phyloP scores from a whole-genome alignment of 1,139 yeast genomes.

The Protomyces gravidus region DNA sequence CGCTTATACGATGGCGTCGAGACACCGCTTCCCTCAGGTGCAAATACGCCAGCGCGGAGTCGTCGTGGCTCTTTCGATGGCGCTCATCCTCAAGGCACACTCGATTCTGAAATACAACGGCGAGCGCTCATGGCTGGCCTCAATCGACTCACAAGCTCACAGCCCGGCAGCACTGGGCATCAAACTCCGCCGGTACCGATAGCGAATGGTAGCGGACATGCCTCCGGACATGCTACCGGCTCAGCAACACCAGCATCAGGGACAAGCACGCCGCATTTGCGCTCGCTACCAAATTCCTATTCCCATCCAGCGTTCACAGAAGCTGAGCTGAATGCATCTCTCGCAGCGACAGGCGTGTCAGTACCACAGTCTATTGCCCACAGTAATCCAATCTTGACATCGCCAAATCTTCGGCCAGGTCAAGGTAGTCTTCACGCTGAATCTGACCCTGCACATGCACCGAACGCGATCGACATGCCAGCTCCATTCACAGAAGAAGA shows the following conservation, averaged over 20 bases:
- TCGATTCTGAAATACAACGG: conserved; percentile 13
- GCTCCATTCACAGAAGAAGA: conserved; percentile 22
- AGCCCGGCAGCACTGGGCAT: conserved; percentile 2
- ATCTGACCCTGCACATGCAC: not conserved
- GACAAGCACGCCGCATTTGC: conserved; percentile 12
- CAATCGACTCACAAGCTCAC: conserved; percentile 10
- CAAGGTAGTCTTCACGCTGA: not conserved
- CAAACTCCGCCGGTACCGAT: conserved; percentile 1
- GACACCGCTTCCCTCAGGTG: conserved; percentile 54
- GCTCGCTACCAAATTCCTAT: conserved; percentile 17
- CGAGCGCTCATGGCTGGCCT: conserved; percentile 26
- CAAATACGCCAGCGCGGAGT: conserved; percentile 46
- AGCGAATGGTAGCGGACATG: conserved; percentile 1
- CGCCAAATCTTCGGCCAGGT: not conserved
- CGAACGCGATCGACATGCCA: conserved; percentile 7
- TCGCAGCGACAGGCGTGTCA: not conserved
- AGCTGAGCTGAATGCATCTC: conserved; percentile 11
- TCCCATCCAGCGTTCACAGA: conserved; percentile 11
- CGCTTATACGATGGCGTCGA: conserved; percentile 72
- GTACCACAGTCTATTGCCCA: not conserved
- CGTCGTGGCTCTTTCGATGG: conserved; percentile 40
- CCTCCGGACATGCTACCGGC: conserved; percentile 15
- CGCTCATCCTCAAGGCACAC: conserved; percentile 1
- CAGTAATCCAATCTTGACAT: not conserved
- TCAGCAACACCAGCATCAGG: conserved; percentile 24